Percentiles rank a stretch among this genome's conserved stretches.
Conservation (phyloP, 768 basidiomycete species). For the Cystobasidium tubakii region DNA sequence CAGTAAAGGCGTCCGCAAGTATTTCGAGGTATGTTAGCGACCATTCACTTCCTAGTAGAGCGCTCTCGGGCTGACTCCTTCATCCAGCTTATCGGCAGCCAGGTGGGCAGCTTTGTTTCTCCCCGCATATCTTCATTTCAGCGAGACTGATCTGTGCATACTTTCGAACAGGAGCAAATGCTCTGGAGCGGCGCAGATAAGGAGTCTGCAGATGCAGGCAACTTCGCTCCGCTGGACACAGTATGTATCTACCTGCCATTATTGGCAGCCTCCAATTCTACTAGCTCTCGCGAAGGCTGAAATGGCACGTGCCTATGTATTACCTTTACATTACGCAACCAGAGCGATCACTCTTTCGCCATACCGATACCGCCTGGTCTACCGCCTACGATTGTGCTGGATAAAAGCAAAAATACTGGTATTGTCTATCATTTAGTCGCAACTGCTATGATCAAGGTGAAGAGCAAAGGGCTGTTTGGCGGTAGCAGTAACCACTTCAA, state of each 20-base stretch:
- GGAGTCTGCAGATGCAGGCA: not conserved
- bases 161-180: constrained; percentile 9
- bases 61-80: not conserved
- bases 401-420: constrained; percentile 29
- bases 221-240: constrained; percentile 31
- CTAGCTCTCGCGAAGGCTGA: not conserved
- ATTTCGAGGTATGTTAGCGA: constrained; percentile 22
- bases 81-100: constrained; percentile 25
- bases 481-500: not conserved
- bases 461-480: constrained; percentile 8
- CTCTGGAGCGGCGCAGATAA: constrained; percentile 19
- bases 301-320: constrained; percentile 8
- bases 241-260: not conserved
- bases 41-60: not conserved
- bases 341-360: constrained; percentile 27
- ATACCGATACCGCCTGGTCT: constrained; percentile 34
- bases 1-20: constrained; percentile 13
- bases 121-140: not conserved
- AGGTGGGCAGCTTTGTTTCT: not conserved
- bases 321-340: not conserved
- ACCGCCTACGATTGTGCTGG: constrained; percentile 19
- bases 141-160: not conserved
- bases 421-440: constrained; percentile 33
- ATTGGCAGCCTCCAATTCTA: not conserved
- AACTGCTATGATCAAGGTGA: constrained; percentile 2